A percentile compares a stretch with the other conserved stretches of the same genome.
phyloP scores from a whole-genome alignment of 345 rosid genomes.

The Brassica cretica region DNA sequence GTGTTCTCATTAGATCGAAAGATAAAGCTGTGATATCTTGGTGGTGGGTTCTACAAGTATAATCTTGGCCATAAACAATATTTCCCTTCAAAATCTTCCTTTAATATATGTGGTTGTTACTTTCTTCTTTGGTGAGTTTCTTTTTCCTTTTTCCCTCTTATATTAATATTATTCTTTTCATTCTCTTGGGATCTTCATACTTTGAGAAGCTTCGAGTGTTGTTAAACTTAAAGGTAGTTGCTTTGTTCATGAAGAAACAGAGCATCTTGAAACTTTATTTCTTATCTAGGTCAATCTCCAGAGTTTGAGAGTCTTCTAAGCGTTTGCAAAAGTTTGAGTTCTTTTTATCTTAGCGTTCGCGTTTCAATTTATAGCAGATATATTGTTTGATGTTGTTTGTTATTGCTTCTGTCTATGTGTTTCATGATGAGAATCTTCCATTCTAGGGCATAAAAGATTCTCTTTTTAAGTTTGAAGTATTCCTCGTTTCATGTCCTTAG shows the following conservation, averaged over 20 bases:
- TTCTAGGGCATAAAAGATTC: slow-evolving; percentile 21
- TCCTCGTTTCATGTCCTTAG: slow-evolving; percentile 17
- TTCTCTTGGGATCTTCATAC: slow-evolving; percentile 18
- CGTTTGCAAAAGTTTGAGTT: slow-evolving; percentile 5
- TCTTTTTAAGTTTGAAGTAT: background rate
- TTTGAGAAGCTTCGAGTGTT: slow-evolving; percentile 24
- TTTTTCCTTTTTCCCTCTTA: background rate
- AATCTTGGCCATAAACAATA: slow-evolving; percentile 26
- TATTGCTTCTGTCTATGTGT: slow-evolving; percentile 22
- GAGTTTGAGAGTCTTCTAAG: background rate
- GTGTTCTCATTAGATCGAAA: slow-evolving; percentile 16
- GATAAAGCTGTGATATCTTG: slow-evolving; percentile 24
- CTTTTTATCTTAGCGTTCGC: slow-evolving; percentile 9
- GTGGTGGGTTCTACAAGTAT: slow-evolving; percentile 29
- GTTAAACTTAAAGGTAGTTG: slow-evolving; percentile 6
- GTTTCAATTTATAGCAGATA: background rate
- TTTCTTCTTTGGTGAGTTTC: slow-evolving; percentile 22
- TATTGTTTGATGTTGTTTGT: background rate
- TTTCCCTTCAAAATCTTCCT: background rate
- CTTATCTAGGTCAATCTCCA: slow-evolving; percentile 5
- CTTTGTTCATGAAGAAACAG: slow-evolving; percentile 6
- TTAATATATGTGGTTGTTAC: slow-evolving; percentile 9
- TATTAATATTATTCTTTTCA: background rate
- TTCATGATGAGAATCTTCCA: slow-evolving; percentile 20
- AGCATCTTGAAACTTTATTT: background rate